Conservation (phyloP, 1,139 yeast species). For the Saccharomycopsis crataegensis region DNA sequence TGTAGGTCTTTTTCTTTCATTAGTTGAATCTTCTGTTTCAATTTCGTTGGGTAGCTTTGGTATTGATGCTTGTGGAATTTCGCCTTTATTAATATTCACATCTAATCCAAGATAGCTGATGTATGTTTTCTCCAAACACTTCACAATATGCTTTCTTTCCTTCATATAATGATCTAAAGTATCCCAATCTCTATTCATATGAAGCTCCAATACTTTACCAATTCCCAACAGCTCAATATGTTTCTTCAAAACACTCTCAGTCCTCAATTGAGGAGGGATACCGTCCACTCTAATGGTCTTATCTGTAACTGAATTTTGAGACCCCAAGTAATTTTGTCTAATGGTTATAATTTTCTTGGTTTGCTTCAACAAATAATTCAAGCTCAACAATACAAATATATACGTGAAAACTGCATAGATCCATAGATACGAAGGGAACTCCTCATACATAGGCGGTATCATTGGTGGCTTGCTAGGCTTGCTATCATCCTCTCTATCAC, state of each 20-base stretch:
- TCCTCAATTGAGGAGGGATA: slow-evolving; percentile 43
- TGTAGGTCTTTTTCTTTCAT: slow-evolving; percentile 31
- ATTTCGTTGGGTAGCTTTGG: slow-evolving; percentile 4
- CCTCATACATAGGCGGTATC: slow-evolving; percentile 8
- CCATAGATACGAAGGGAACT: slow-evolving; percentile 37
- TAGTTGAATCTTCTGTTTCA: not conserved
- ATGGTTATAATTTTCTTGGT: slow-evolving; percentile 67
- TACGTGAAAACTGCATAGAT: slow-evolving; percentile 84
- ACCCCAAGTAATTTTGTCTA: slow-evolving; percentile 78
- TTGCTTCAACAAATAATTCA: slow-evolving; percentile 54
- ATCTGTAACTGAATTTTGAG: slow-evolving; percentile 86
- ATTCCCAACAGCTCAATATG: slow-evolving; percentile 57
- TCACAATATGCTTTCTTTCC: slow-evolving; percentile 11
- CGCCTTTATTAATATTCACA: slow-evolving; percentile 12
- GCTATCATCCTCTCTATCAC: too few relatives aligned
- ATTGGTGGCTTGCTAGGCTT: slow-evolving; percentile 16
- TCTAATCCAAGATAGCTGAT: slow-evolving; percentile 10
- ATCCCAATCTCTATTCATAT: slow-evolving; percentile 19
- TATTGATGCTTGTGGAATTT: slow-evolving; percentile 15
- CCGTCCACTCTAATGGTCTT: slow-evolving; percentile 86
- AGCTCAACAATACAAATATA: slow-evolving; percentile 64
- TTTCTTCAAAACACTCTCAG: slow-evolving; percentile 30
- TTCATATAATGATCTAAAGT: slow-evolving; percentile 15
- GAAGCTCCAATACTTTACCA: slow-evolving; percentile 49
- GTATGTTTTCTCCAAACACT: slow-evolving; percentile 8